Evolutionary conservation across 257 asterid species (phyloP).

Genomic region (Agastache rugosa): DNA sequence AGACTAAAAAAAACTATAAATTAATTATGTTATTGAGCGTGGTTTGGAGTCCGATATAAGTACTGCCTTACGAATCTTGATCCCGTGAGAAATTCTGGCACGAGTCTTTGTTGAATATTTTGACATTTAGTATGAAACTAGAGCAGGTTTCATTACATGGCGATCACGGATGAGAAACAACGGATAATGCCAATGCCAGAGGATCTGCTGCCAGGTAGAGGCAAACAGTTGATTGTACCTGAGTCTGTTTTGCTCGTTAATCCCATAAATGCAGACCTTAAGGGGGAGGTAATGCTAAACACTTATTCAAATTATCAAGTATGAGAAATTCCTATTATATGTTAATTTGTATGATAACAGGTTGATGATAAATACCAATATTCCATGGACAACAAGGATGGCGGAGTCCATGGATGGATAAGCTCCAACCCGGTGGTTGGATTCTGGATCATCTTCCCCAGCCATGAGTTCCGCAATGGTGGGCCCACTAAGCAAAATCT

Average conservation of each 20-base stretch:
- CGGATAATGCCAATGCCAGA: slow-evolving; percentile 72
- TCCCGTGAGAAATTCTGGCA: neutral
- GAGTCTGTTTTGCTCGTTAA: slow-evolving; percentile 62
- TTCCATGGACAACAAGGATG: slow-evolving; percentile 69
- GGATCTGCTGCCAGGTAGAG: slow-evolving; percentile 55
- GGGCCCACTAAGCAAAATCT: slow-evolving; percentile 72
- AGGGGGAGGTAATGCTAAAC: slow-evolving; percentile 53
- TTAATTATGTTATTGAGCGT: too few species aligned
- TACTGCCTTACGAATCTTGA: too few species aligned
- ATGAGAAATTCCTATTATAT: too few species aligned
- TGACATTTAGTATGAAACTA: neutral
- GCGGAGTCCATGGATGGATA: slow-evolving; percentile 70
- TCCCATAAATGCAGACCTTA: slow-evolving; percentile 65
- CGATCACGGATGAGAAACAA: slow-evolving; percentile 62
- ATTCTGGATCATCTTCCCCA: slow-evolving; percentile 65
- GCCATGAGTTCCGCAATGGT: slow-evolving; percentile 64
- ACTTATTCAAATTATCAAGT: neutral
- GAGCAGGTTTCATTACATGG: slow-evolving; percentile 68
- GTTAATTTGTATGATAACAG: slow-evolving; percentile 30
- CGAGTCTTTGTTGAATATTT: neutral
- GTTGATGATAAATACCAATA: slow-evolving; percentile 70
- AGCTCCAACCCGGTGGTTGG: slow-evolving; percentile 58
- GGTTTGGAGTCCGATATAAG: too few species aligned
- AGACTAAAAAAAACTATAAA: too few species aligned
- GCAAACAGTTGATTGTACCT: slow-evolving; percentile 59